Evolutionary conservation across 2,329 filamentous ascomycete species (phyloP).

Genomic region (Colletotrichum limetticola): DNA sequence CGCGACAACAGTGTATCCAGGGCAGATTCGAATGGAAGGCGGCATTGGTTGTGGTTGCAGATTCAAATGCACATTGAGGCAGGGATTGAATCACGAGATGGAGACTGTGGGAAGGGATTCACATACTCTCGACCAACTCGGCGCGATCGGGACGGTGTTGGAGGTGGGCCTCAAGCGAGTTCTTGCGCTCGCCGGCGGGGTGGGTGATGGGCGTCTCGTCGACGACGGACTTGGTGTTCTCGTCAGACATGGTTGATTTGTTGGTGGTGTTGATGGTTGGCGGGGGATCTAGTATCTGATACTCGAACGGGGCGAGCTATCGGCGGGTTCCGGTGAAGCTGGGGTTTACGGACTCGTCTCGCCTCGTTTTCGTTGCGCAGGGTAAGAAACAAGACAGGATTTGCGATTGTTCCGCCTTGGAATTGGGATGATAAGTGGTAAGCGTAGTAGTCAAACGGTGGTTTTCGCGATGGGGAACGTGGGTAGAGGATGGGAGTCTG

Average conservation of each 20-base stretch:
- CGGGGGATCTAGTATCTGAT: slow-evolving; percentile 9
- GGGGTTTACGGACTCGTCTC: not conserved
- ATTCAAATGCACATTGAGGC: not conserved
- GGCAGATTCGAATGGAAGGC: not conserved
- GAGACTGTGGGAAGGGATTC: not conserved
- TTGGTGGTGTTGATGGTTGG: slow-evolving; percentile 24
- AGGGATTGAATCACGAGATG: not conserved
- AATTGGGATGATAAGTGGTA: not conserved
- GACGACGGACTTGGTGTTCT: slow-evolving; percentile 45
- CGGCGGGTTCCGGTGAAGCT: not conserved
- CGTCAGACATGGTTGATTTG: slow-evolving; percentile 45
- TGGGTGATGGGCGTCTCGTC: slow-evolving; percentile 70
- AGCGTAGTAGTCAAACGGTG: not conserved
- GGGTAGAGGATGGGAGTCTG: not conserved
- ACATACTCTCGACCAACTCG: slow-evolving; percentile 81
- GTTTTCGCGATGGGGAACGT: not conserved
- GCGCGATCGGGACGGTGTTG: slow-evolving; percentile 79
- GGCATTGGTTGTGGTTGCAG: not conserved
- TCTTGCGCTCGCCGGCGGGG: slow-evolving; percentile 61
- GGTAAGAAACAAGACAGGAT: not conserved
- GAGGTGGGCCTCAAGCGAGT: slow-evolving; percentile 79
- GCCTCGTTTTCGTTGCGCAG: slow-evolving; percentile 22
- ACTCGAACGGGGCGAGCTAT: slow-evolving; percentile 4
- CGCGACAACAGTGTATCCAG: not conserved
- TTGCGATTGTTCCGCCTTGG: slow-evolving; percentile 13